Base-by-base conservation (phyloP, 345 rosid genomes). In the Boechera stricta region DNA sequence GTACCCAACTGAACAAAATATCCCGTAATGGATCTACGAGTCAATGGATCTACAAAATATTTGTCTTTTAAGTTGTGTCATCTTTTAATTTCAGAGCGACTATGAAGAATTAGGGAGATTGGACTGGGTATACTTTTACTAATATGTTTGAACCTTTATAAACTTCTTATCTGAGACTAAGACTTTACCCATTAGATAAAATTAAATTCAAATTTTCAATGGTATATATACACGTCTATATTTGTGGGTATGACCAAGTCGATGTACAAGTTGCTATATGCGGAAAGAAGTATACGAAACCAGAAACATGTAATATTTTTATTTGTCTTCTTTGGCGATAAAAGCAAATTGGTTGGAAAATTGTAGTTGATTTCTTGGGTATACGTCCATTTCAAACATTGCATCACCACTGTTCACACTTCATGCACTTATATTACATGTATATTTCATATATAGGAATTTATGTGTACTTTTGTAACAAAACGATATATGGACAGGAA, bases 341-440 rank as follows among this genome's bases (percentile, higher is more conserved):
- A 10, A 51, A 51, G 62, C 52, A 59, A 75, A 49, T 12, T 49
- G 54, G 73, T 67, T 7, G 29, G 45, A 68, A 59, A 68, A 68
- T 41, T 68, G 36, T 59, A 49, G 39, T 67, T 67, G 61, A 67
- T 67, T 68, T 49, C 18, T 59, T 76, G 62, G 68, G 68, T 18
- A 76, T 60, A 51, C 33, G 74, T 68, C 79, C 74, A 68, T 60
- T 68, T 60, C 74, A 76, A 31, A 52, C 55, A 51, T 76, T 76
- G 79, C 79, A 76, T 76, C 79, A 76, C 10, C 63, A 21, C 15
- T 68, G 18, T 51, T 68, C 63, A 68, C 69, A 76, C 64, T 47
- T 28, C 52, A 60, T 68, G 45, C 74, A 68, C 70, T 26, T 61
- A 49, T 8, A 52, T 39, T 49, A 48, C 73, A 67, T 48, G 67